Evolutionary conservation across 2,329 filamentous ascomycete genomes (phyloP).

Genomic region (Corinectria fuckeliana): DNA sequence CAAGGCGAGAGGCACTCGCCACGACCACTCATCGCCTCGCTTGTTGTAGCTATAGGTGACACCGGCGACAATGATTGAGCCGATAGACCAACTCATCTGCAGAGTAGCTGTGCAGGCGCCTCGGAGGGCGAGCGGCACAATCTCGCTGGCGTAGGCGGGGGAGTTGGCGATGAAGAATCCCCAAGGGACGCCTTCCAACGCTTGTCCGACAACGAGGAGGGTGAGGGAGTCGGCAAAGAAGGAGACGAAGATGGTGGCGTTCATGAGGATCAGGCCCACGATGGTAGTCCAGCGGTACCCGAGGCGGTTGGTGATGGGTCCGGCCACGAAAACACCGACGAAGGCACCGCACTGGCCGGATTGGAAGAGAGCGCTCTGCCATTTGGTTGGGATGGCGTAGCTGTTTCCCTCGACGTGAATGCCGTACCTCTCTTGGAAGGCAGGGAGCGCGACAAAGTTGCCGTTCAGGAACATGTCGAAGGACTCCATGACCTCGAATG

Average conservation of each 20-base stretch:
- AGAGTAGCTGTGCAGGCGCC: conserved; percentile 62
- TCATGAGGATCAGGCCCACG: conserved; percentile 45
- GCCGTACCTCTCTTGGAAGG: conserved; percentile 47
- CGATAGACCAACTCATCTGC: conserved; percentile 69
- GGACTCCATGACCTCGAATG: conserved; percentile 52
- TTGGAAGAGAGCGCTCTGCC: conserved; percentile 45
- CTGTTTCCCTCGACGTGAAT: conserved; percentile 29
- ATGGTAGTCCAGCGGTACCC: conserved; percentile 46
- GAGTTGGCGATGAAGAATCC: conserved; percentile 67
- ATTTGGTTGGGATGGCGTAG: conserved; percentile 46
- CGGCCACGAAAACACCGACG: conserved; percentile 44
- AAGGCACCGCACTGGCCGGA: conserved; percentile 44
- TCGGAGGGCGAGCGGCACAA: conserved; percentile 61
- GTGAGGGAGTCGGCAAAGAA: conserved; percentile 55
- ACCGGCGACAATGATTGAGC: conserved; percentile 63
- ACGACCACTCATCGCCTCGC: conserved; percentile 29
- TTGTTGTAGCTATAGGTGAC: conserved; percentile 59
- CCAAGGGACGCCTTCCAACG: conserved; percentile 65
- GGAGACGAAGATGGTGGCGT: conserved; percentile 51
- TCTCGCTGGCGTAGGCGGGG: conserved; percentile 64
- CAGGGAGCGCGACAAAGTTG: conserved; percentile 49
- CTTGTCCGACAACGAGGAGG: conserved; percentile 55
- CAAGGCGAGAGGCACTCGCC: conserved; percentile 57
- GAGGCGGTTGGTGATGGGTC: conserved; percentile 42
- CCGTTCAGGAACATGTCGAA: conserved; percentile 55